Base-by-base conservation (phyloP, 176 grass and related monocot species). In the Typha latifolia region DNA sequence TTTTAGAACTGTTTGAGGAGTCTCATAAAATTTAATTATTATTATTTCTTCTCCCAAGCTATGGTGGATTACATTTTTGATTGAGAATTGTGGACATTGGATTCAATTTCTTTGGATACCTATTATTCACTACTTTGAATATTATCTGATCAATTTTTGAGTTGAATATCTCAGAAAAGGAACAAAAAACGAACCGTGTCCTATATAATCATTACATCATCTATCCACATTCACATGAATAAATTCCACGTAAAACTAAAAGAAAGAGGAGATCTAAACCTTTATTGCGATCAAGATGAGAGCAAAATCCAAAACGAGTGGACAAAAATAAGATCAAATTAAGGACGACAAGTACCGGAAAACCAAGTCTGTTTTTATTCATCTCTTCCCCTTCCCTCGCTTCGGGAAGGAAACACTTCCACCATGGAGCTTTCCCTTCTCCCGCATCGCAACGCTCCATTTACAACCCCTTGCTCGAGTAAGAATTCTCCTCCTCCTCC, bases 341-440 rank as follows among this genome's bases (percentile, higher is more conserved):
- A 43, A 43, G 8, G 37, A 43, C 37, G 37, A 43, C 37, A 43
- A 43, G 37, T 43, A 43, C 5, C 37, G 37, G 37, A 43, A 43
- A 43, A 43, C 37, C 37, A 43, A 43, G 9, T 43, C 7, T 3
- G 3, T 29, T 8, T 43, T 9, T 43, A 10, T 43, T 43, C 66
- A 12, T 37, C 12, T 37, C 34, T 29, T 15, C 21, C 7, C 16
- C 48, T 53, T 67, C 19, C 61, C 15, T 49, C 49, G 13, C 47
- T 57, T 5, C 9, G 18, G 51, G 10, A 16, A 57, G 27, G 67
- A 67, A 91, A 43, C 37, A 43, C 37, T 43, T 43, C 1, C 37
- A 43, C 5, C 37, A 70, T 96, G 90, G 90, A 81, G 77, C 85
- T 95, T 73, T 73, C 77, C 23, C 70, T 89, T 74, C 78, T 78